Evolutionary conservation across 768 basidiomycete genomes (phyloP).

Genomic region (Fomitopsis pulvina): DNA sequence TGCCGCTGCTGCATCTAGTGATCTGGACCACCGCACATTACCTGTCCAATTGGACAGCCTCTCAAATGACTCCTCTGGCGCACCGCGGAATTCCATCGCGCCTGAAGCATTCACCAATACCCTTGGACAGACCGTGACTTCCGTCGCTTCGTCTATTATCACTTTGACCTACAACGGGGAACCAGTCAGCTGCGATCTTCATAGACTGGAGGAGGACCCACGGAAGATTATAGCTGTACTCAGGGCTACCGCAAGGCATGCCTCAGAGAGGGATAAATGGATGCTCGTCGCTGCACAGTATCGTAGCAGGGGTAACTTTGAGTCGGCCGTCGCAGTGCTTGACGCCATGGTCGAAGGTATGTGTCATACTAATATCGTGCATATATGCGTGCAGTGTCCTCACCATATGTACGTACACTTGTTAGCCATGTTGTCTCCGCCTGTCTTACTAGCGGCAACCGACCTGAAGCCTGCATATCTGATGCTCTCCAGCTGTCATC

Average conservation of each 20-base stretch:
- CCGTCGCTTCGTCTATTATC: conserved; percentile 1
- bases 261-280: conserved; percentile 43
- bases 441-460: conserved; percentile 24
- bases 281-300: conserved; percentile 49
- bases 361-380: not conserved
- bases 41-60: too few species aligned
- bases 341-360: conserved; percentile 43
- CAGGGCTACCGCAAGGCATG: conserved; percentile 29
- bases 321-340: conserved; percentile 38
- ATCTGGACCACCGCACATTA: too few species aligned
- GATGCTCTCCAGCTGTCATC: conserved; percentile 48
- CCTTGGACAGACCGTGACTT: not conserved
- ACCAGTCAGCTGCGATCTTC: conserved; percentile 31
- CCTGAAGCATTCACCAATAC: not conserved
- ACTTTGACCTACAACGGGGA: conserved; percentile 8
- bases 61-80: too few species aligned
- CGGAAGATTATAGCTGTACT: conserved; percentile 39
- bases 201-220: conserved; percentile 37
- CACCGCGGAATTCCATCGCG: not conserved
- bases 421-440: conserved; percentile 35
- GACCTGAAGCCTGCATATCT: conserved; percentile 45
- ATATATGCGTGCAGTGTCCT: not conserved
- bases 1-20: too few species aligned
- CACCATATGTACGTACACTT: not conserved
- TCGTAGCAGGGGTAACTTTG: conserved; percentile 40